A percentile compares a stretch with the other conserved stretches of the same genome.
Evolutionary conservation across 306 rosid genomes (phyloP).

Genomic region (Quercus rubra): DNA sequence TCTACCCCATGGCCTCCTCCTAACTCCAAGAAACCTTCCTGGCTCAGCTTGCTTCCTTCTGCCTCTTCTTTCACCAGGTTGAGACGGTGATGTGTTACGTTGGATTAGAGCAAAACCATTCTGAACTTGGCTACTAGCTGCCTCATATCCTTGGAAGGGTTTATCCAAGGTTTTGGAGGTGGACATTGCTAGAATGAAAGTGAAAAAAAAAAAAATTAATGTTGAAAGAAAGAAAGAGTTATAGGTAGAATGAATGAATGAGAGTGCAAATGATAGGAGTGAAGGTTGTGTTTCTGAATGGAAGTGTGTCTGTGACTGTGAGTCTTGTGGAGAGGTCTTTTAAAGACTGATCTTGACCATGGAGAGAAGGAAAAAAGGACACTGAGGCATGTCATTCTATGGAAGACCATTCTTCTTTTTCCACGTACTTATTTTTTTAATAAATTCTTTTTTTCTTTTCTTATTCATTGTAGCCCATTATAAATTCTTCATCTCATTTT

Average conservation of each 20-base stretch:
- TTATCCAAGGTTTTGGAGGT: slow-evolving; percentile 62
- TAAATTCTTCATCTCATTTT: slow-evolving; percentile 31
- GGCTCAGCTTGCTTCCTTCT: slow-evolving; percentile 87
- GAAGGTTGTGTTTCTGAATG: slow-evolving; percentile 26
- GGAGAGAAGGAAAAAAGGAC: slow-evolving; percentile 49
- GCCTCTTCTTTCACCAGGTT: slow-evolving; percentile 72
- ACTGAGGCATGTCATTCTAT: slow-evolving; percentile 57
- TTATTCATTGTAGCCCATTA: slow-evolving; percentile 42
- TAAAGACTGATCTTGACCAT: slow-evolving; percentile 56
- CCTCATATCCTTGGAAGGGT: slow-evolving; percentile 41
- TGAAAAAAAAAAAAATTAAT: background rate
- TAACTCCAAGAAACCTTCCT: slow-evolving; percentile 89
- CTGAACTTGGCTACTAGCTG: slow-evolving; percentile 35
- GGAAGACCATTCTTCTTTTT: slow-evolving; percentile 43
- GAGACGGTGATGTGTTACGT: slow-evolving; percentile 51
- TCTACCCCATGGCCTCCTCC: slow-evolving; percentile 95
- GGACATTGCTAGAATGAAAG: slow-evolving; percentile 49
- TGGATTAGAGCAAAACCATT: slow-evolving; percentile 62
- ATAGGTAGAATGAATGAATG: slow-evolving; percentile 13
- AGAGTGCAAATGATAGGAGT: slow-evolving; percentile 16
- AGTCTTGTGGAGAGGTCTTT: slow-evolving; percentile 38
- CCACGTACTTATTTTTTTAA: slow-evolving; percentile 35
- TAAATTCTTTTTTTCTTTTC: slow-evolving; percentile 37
- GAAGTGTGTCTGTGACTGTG: background rate
- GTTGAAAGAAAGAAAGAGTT: slow-evolving; percentile 20